Percentiles rank a stretch among this genome's conserved stretches.
phyloP scores from a whole-genome alignment of 495 filamentous ascomycete species.

The Pseudotulostoma volvatum region DNA sequence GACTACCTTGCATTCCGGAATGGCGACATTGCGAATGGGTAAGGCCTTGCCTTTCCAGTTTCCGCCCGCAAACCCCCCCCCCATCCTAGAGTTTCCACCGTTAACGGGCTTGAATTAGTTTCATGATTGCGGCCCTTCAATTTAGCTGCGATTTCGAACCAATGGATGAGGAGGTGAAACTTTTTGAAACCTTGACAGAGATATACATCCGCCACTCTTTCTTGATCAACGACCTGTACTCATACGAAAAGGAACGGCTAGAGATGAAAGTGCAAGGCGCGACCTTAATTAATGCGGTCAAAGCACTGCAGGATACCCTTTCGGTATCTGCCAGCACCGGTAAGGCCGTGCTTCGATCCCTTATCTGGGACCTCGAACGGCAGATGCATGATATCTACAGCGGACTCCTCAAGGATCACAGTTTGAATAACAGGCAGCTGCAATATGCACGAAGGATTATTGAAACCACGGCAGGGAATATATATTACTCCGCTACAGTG shows the following conservation, averaged over 20 bases:
- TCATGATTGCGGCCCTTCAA: no score
- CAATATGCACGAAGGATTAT: conserved; percentile 6
- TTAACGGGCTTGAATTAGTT: no score
- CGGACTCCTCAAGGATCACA: background rate
- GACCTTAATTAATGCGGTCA: conserved; percentile 6
- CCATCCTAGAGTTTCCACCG: no score
- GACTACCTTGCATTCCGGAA: no score
- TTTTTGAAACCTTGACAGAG: no score
- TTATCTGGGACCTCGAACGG: conserved; percentile 6
- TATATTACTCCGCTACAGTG: conserved; percentile 8
- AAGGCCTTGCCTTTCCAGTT: no score
- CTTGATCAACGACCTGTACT: conserved; percentile 10
- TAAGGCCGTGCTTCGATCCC: background rate
- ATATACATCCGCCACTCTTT: no score
- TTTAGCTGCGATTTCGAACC: no score
- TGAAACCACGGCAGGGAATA: conserved; percentile 6
- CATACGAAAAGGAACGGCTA: conserved; percentile 6
- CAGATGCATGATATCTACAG: conserved; percentile 4
- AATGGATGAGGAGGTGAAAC: no score
- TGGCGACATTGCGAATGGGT: no score
- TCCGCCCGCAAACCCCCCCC: no score
- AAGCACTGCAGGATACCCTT: conserved; percentile 3
- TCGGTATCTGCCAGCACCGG: background rate
- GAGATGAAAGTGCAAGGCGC: conserved; percentile 1
- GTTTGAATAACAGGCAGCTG: background rate